A percentile compares a stretch with the other conserved stretches of the same genome.
Conservation (phyloP, 164 flowering plant genomes). For the Berberis thunbergii region DNA sequence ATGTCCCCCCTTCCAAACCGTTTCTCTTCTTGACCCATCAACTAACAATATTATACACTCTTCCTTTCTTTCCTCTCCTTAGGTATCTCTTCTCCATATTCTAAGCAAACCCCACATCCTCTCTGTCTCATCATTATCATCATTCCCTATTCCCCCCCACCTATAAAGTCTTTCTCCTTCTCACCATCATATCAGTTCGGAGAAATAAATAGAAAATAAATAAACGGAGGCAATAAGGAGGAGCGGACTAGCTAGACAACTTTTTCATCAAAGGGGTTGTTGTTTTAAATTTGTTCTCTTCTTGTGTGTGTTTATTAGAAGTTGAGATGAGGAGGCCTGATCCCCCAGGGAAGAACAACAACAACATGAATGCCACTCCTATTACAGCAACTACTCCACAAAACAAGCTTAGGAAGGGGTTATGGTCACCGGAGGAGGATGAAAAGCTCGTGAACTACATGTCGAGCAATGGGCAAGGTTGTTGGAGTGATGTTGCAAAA, state of each 20-base stretch:
- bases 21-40: constrained; percentile 58
- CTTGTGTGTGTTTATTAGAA: not conserved
- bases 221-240: not conserved
- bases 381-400: not conserved
- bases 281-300: too few relatives aligned
- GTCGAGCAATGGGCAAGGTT: constrained; percentile 62
- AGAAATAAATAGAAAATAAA: not conserved
- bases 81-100: constrained; percentile 20
- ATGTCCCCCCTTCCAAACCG: constrained; percentile 63
- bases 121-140: constrained; percentile 36
- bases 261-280: not conserved
- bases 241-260: not conserved
- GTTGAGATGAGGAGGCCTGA: constrained; percentile 42
- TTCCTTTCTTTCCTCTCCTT: constrained; percentile 15
- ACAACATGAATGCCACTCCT: constrained; percentile 5
- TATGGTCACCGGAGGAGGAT: constrained; percentile 80
- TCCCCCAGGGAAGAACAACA: constrained; percentile 16
- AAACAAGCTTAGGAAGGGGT: constrained; percentile 48
- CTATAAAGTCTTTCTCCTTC: constrained; percentile 8
- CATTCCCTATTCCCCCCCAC: constrained; percentile 20
- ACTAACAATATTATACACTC: constrained; percentile 29
- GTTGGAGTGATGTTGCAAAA: constrained; percentile 72
- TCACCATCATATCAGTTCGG: constrained; percentile 7
- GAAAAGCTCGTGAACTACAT: constrained; percentile 63
- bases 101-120: constrained; percentile 53